A percentile compares a stretch with the other conserved stretches of the same genome.
phyloP scores from a whole-genome alignment of 2,329 filamentous ascomycete species.

The Calycina marina region DNA sequence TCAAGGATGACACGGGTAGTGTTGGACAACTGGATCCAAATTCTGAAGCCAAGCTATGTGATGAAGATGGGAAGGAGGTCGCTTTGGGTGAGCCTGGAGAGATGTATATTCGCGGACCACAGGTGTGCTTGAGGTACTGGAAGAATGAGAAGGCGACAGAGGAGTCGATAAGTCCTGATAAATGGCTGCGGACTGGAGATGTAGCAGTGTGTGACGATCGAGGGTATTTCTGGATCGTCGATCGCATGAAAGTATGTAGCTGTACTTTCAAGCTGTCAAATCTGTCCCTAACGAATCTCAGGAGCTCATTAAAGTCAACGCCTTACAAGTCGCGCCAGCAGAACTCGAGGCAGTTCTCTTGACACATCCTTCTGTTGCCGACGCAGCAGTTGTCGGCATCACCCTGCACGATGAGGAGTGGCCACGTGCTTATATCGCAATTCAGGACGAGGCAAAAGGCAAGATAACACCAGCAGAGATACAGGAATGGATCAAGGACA shows the following conservation, averaged over 20 bases:
- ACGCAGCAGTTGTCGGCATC: slow-evolving; percentile 40
- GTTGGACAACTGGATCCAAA: slow-evolving; percentile 41
- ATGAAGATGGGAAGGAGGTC: slow-evolving; percentile 25
- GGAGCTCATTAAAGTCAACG: slow-evolving; percentile 46
- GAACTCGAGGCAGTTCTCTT: slow-evolving; percentile 38
- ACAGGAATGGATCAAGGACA: slow-evolving; percentile 26
- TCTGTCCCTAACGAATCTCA: slow-evolving; percentile 14
- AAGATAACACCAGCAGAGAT: slow-evolving; percentile 32
- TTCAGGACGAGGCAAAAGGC: slow-evolving; percentile 22
- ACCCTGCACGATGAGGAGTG: slow-evolving; percentile 24
- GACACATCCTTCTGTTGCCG: slow-evolving; percentile 35
- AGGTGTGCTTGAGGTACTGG: slow-evolving; percentile 29
- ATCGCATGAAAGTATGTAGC: slow-evolving; percentile 28
- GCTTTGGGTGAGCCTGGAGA: slow-evolving; percentile 27
- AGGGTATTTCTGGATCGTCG: slow-evolving; percentile 49
- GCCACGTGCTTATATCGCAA: slow-evolving; percentile 32
- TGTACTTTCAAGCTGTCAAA: neutral
- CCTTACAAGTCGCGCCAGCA: slow-evolving; percentile 43
- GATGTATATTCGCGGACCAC: slow-evolving; percentile 29
- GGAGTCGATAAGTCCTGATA: slow-evolving; percentile 26
- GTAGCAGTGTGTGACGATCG: slow-evolving; percentile 33
- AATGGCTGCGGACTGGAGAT: slow-evolving; percentile 43
- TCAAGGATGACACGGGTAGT: slow-evolving; percentile 27
- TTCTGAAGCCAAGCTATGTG: slow-evolving; percentile 26
- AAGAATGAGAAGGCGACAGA: slow-evolving; percentile 24